Evolutionary conservation across 805 yeast genomes (phyloP), one percentile per base, ranked within the genome.

Genomic region (Wickerhamiella kazuoi): DNA sequence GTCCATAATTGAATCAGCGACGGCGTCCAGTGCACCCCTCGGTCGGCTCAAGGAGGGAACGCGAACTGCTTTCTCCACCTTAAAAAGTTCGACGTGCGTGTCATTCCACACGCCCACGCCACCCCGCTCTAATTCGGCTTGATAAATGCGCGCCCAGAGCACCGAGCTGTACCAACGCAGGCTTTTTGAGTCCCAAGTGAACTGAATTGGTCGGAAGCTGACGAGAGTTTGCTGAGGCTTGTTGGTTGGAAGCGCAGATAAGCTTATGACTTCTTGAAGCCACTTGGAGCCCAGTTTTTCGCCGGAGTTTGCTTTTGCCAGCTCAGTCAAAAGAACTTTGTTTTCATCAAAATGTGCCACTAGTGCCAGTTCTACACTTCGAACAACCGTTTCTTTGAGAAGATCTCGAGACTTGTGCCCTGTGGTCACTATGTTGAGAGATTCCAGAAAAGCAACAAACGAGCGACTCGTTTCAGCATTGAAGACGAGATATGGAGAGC

Each of bases 81-180:
- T 62, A 54, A 78, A 76, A 35, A 76, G 60, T 45, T 52, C 62
- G 15, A 76, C 57, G 15, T 57, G 46, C 3, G 79, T 71, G 8
- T 61, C 60, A 16, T 61, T 59, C 79, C 79, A 76, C 13, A 68
- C 62, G 42, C 73, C 72, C 3, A 61, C 53, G 38, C 57, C 46
- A 14, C 19, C 5, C 2, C 34, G 30, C 15, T 31, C 40, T 29
- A 40, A 40, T 16, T 45, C 43, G 15, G 32, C 13, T 33, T 44
- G 46, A 47, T 65, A 24, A 8, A 78, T 0, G 24, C 62, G 58
- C 2, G 75, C 72, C 75, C 80, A 78, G 20, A 80, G 49, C 8
- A 78, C 60, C 3, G 79, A 67, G 30, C 68, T 64, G 55, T 80
- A 80, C 93, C 93, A 81, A 0, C 84, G 86, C 19, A 79, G 58